Conservation (phyloP, 2,329 filamentous ascomycete genomes). For the Calonectria hongkongensis region DNA sequence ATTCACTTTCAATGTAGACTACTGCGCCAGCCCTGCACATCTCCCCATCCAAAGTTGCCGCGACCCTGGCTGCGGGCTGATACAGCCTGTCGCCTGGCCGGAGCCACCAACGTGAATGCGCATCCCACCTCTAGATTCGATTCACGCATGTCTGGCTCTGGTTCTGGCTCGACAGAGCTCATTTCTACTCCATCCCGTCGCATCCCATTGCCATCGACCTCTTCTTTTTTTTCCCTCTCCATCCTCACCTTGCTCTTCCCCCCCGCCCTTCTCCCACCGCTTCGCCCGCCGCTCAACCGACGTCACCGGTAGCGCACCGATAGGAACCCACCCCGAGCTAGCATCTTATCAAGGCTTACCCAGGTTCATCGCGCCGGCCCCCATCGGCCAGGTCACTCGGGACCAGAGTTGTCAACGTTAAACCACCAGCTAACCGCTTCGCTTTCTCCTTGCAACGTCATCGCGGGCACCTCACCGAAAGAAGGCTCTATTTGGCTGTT, state of each 20-base stretch:
- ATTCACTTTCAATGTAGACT: conserved; percentile 12
- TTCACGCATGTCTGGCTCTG: conserved; percentile 20
- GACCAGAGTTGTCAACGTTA: conserved; percentile 20
- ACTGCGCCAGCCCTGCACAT: conserved; percentile 22
- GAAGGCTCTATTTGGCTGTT: neutral
- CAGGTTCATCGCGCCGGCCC: conserved; percentile 11
- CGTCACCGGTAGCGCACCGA: conserved; percentile 30
- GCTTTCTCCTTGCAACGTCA: conserved; percentile 27
- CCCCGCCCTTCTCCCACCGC: conserved; percentile 7
- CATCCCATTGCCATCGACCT: conserved; percentile 1
- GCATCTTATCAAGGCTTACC: conserved; percentile 34
- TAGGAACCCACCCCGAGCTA: conserved; percentile 13
- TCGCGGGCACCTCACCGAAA: conserved; percentile 23
- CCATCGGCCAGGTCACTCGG: conserved; percentile 35
- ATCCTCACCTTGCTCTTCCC: conserved; percentile 3
- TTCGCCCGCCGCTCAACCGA: conserved; percentile 12
- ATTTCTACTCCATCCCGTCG: neutral
- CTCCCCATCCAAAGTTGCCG: conserved; percentile 12
- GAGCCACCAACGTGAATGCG: conserved; percentile 24
- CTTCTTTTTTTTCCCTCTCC: neutral
- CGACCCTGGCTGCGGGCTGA: conserved; percentile 22
- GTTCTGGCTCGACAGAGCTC: neutral
- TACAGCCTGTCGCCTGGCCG: conserved; percentile 22
- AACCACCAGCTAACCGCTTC: conserved; percentile 35
- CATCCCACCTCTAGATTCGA: conserved; percentile 12